Conservation (phyloP, 257 asterid species). For the Verbena officinalis region DNA sequence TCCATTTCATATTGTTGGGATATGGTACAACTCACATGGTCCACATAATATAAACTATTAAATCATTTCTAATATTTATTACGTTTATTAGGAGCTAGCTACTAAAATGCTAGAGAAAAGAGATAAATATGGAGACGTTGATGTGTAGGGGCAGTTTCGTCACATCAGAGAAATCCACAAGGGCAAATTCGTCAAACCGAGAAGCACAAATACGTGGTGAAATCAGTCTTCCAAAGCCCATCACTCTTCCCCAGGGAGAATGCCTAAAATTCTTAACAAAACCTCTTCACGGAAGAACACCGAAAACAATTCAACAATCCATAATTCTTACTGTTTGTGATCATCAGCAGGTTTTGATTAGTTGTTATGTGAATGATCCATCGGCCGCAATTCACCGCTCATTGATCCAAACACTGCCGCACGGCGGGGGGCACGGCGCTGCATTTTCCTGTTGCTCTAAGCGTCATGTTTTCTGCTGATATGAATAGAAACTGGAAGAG, state of each 20-base stretch:
- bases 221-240: slow-evolving; percentile 38
- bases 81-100: slow-evolving; percentile 8
- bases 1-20: not conserved
- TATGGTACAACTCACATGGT: slow-evolving; percentile 26
- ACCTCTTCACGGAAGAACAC: slow-evolving; percentile 17
- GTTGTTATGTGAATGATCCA: slow-evolving; percentile 24
- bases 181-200: slow-evolving; percentile 38
- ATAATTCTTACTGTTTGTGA: slow-evolving; percentile 2
- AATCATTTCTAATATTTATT: not conserved
- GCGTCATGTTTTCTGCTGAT: slow-evolving; percentile 27
- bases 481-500: slow-evolving; percentile 25
- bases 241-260: slow-evolving; percentile 28
- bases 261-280: slow-evolving; percentile 21
- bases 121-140: slow-evolving; percentile 37
- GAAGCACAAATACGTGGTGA: slow-evolving; percentile 36
- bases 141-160: slow-evolving; percentile 41
- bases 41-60: slow-evolving; percentile 23
- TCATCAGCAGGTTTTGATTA: slow-evolving; percentile 20
- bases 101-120: slow-evolving; percentile 26
- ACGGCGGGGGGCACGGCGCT: slow-evolving; percentile 29
- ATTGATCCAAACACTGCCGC: slow-evolving; percentile 42
- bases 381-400: slow-evolving; percentile 26
- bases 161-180: slow-evolving; percentile 29
- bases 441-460: slow-evolving; percentile 28
- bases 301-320: slow-evolving; percentile 19